Evolutionary conservation across 2,329 filamentous ascomycete genomes (phyloP).

Genomic region (Rhynchosporium graminicola): DNA sequence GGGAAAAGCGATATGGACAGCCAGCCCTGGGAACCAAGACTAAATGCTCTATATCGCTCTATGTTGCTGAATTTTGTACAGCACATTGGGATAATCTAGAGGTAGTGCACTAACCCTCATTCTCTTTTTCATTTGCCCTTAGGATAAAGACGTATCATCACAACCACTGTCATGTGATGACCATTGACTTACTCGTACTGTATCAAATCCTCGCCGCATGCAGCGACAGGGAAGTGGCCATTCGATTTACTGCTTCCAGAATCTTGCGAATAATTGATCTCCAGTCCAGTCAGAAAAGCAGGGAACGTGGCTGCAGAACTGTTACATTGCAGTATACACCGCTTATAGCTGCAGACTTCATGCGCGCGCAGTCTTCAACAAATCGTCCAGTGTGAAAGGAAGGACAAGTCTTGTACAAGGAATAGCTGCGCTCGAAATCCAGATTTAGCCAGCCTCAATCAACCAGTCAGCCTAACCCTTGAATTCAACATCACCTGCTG

Average conservation of each 20-base stretch:
- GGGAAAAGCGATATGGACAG: background rate
- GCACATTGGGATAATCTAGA: no score
- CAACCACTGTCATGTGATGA: no score
- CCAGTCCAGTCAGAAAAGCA: background rate
- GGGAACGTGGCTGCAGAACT: conserved; percentile 13
- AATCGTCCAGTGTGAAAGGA: conserved; percentile 14
- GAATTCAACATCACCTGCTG: background rate
- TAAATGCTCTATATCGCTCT: background rate
- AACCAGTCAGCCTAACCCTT: conserved; percentile 1
- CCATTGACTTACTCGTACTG: no score
- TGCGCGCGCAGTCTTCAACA: conserved; percentile 7
- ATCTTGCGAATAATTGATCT: conserved; percentile 1
- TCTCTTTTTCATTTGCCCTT: background rate
- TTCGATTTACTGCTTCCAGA: background rate
- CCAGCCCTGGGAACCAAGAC: no score
- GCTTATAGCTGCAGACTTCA: conserved; percentile 2
- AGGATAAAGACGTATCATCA: no score
- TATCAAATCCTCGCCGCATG: background rate
- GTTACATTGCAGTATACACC: background rate
- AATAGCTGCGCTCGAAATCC: background rate
- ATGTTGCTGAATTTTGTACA: no score
- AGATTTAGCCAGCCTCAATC: conserved; percentile 11
- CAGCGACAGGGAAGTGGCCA: background rate
- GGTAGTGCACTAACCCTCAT: no score
- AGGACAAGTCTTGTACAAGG: background rate